Conservation (phyloP, 2,329 filamentous ascomycete genomes). For the Botryotinia calthae region DNA sequence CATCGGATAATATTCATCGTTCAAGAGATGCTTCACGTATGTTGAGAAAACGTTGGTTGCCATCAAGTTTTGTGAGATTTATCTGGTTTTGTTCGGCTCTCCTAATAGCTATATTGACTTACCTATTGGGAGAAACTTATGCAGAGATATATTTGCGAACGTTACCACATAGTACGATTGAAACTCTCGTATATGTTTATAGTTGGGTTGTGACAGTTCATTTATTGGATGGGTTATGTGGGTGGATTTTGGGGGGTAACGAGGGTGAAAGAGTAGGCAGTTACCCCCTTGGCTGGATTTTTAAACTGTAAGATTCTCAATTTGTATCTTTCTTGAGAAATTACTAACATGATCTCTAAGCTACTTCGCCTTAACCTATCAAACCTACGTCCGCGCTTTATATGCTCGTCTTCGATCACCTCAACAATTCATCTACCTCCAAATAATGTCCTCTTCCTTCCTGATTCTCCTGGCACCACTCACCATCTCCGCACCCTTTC, state of each 20-base stretch:
- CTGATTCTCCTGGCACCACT: constrained; percentile 63
- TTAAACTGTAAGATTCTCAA: constrained; percentile 56
- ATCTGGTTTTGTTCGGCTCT: constrained; percentile 67
- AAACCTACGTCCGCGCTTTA: constrained; percentile 67
- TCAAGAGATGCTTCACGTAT: constrained; percentile 26
- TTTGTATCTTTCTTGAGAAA: neutral
- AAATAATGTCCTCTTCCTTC: constrained; percentile 60
- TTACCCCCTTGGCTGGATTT: constrained; percentile 69
- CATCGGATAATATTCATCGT: constrained; percentile 27
- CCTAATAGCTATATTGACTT: constrained; percentile 60
- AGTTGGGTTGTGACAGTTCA: constrained; percentile 68
- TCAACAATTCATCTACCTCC: constrained; percentile 62
- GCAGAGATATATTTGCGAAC: constrained; percentile 67
- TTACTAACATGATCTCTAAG: constrained; percentile 23
- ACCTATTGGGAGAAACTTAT: constrained; percentile 66
- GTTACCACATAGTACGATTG: constrained; percentile 62
- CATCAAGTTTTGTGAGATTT: constrained; percentile 65
- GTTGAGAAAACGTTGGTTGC: constrained; percentile 50
- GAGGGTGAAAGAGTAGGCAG: constrained; percentile 66
- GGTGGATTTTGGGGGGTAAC: constrained; percentile 64
- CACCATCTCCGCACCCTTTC: constrained; percentile 59
- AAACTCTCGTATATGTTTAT: constrained; percentile 68
- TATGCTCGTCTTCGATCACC: constrained; percentile 67
- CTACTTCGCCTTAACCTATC: constrained; percentile 68
- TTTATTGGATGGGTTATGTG: constrained; percentile 61